phyloP scores from a whole-genome alignment of 208 protist genomes.

The Kentomonas sorsogonicus region DNA sequence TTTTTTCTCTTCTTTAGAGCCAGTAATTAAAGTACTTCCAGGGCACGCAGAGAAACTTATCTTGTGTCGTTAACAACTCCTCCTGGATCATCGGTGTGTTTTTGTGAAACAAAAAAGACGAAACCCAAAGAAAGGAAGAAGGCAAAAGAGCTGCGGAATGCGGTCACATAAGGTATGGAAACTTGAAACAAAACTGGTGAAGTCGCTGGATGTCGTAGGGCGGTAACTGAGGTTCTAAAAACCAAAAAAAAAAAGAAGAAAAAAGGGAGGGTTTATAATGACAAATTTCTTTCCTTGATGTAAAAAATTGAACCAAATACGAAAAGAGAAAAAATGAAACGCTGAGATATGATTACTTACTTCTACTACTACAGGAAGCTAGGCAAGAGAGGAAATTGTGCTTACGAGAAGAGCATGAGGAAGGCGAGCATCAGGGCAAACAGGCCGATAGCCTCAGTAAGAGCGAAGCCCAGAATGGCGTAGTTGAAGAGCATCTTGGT shows the following conservation, averaged over 20 bases:
- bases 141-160: neutral
- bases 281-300: neutral
- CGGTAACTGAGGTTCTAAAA: neutral
- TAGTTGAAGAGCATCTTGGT: conserved; percentile 15
- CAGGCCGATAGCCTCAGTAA: conserved; percentile 12
- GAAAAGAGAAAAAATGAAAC: conserved; percentile 5
- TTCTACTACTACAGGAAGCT: conserved; percentile 4
- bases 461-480: conserved; percentile 12
- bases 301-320: conserved; percentile 4
- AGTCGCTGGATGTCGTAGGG: neutral
- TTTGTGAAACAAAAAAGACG: no score
- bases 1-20: no score
- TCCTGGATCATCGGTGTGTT: no score
- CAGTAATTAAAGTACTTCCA: no score
- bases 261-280: neutral
- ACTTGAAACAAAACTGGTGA: neutral
- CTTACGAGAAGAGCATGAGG: conserved; percentile 20
- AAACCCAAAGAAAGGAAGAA: neutral
- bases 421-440: conserved; percentile 13
- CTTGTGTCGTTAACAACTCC: no score
- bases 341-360: neutral
- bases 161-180: neutral
- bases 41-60: no score
- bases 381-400: no score
- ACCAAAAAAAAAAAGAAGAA: conserved; percentile 1